Evolutionary conservation across 1,139 yeast species (phyloP), one percentile per base, ranked within the genome.

Genomic region (Yamadazyma dendronema): DNA sequence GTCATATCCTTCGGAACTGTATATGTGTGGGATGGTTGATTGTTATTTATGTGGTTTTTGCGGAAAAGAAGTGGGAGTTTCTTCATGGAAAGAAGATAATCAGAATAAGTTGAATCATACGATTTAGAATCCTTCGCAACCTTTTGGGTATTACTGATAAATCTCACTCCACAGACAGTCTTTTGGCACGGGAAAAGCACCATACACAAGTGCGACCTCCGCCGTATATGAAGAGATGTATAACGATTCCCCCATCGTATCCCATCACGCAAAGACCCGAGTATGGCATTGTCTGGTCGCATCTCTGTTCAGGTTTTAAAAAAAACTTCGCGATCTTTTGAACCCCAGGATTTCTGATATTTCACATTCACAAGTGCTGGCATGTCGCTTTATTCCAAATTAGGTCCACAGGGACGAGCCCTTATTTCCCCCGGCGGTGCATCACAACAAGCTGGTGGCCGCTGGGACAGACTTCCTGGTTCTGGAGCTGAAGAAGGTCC

Each of bases 331-430:
- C 36, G 28, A 28, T 21, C 19, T 19, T 26, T n/a, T 19, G 25
- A 15, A 27, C 31, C 33, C 26, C 33, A 30, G 26, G n/a, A 16
- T 17, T 33, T 14, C 12, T 12, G 5, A 19, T 19, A 22, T 13
- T 23, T 30, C 30, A 25, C 23, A 4, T 27, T 22, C 30, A 32
- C 36, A 36, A 16, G 28, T 22, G 38, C 33, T 26, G 13, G 19
- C 29, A 56, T 56, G 61, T 48, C 59, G 10, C 38, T 53, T 23
- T 49, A 50, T 34, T 44, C 46, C 15, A 46, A 40, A 28, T 35
- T 57, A 30, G 61, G 62, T 3, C 56, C 58, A 1, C 59, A 56
- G 37, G 61, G 61, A 5, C 33, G 54, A 23, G 49, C 53, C 1
- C 22, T 33, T 30, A 15, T 11, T 28, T 8, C 28, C 16, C n/a